Percentiles rank a stretch among this genome's conserved stretches.
These are phyloP conservation scores for Epichloe hybrida DNA, from an alignment of 2,329 filamentous ascomycete genomes.

Conservation along the genomic window DNA sequence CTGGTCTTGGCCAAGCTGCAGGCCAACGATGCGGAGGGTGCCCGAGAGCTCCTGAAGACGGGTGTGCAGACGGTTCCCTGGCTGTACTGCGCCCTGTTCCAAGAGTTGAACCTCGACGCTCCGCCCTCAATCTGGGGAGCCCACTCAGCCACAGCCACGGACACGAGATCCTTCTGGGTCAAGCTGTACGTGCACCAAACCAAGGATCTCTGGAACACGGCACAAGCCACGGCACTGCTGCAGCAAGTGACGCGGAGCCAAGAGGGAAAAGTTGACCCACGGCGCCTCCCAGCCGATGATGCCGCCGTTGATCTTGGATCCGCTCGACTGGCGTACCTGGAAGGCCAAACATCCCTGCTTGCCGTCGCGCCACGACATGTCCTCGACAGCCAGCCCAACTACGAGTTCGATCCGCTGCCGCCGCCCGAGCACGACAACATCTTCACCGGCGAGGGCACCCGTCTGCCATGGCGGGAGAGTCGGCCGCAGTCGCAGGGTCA, in stretches of 20 bases:
- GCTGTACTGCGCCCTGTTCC: constrained; percentile 70
- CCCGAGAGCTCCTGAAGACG: constrained; percentile 47
- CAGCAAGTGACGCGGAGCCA: constrained; percentile 52
- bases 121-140: constrained; percentile 77
- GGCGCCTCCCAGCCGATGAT: constrained; percentile 25
- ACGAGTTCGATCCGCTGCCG: constrained; percentile 72
- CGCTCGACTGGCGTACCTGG: constrained; percentile 66
- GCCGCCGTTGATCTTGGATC: constrained; percentile 33
- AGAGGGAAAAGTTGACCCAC: constrained; percentile 28
- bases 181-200: constrained; percentile 63
- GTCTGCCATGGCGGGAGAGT: constrained; percentile 27
- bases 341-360: constrained; percentile 60
- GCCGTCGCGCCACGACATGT: constrained; percentile 52
- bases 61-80: constrained; percentile 69
- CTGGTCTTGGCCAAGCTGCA: constrained; percentile 64
- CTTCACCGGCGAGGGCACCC: constrained; percentile 30
- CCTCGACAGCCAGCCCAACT: constrained; percentile 51
- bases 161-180: constrained; percentile 52
- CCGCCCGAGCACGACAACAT: constrained; percentile 44
- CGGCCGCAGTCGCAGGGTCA: not conserved
- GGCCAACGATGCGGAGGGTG: constrained; percentile 49
- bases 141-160: constrained; percentile 37
- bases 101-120: constrained; percentile 63
- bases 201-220: constrained; percentile 77
- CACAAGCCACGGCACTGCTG: constrained; percentile 55